phyloP scores from a whole-genome alignment of 2,329 filamentous ascomycete species.

The Capronia americana region DNA sequence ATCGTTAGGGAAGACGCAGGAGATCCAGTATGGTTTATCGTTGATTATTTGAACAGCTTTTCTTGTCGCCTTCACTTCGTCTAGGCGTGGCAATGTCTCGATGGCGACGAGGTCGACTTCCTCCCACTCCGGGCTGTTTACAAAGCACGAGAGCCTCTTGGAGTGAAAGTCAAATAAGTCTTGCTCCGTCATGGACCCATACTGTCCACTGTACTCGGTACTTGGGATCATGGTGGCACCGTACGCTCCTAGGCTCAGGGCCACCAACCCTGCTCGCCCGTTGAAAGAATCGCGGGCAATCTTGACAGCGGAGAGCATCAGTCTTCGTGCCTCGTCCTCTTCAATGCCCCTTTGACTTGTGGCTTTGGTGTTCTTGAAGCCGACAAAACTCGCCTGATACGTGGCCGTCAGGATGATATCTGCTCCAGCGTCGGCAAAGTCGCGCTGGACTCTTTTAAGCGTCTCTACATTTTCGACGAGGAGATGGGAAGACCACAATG shows the following conservation, averaged over 20 bases:
- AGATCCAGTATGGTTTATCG: constrained; percentile 63
- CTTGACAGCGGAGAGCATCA: constrained; percentile 47
- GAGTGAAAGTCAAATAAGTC: constrained; percentile 64
- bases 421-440: constrained; percentile 63
- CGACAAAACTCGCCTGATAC: constrained; percentile 67
- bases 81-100: constrained; percentile 69
- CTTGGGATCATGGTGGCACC: constrained; percentile 71
- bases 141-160: constrained; percentile 61
- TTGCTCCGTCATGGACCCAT: constrained; percentile 55
- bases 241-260: constrained; percentile 70
- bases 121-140: constrained; percentile 47
- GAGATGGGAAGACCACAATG: constrained; percentile 72
- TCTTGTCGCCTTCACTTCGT: constrained; percentile 67
- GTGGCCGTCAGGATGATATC: constrained; percentile 72
- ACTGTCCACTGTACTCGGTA: constrained; percentile 69
- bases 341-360: constrained; percentile 26
- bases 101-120: constrained; percentile 64
- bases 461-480: constrained; percentile 62
- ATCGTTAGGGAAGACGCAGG: constrained; percentile 66
- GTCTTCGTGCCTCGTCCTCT: constrained; percentile 38
- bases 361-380: constrained; percentile 59
- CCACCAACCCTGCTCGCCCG: constrained; percentile 52
- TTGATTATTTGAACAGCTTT: constrained; percentile 48
- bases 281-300: constrained; percentile 48
- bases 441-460: constrained; percentile 61